Base-by-base conservation (phyloP, 768 basidiomycete species). In the Podaxis sp. region DNA sequence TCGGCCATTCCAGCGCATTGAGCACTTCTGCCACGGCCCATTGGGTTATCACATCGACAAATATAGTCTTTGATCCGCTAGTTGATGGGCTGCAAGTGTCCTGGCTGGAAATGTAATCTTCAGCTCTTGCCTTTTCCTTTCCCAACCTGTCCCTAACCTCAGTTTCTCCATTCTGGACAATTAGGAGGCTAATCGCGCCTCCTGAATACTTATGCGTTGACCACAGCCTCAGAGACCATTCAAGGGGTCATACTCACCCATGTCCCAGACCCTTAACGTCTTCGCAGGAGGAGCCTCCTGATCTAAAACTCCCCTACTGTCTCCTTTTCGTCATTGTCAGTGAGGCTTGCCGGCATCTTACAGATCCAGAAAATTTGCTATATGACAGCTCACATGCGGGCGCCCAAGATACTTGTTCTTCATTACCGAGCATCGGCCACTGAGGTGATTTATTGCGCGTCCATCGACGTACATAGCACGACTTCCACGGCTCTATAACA, bases 1-100 rank as follows among this genome's bases (percentile, higher is more conserved):
- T 90, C 89, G 89, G 89, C 88, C 89, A 90, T 90, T 77, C 77
- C 80, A 82, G 79, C 80, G 73, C 27, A n/a, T 67, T 19, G 46
- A 33, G 1, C 13, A 27, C 1, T 0, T 3, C 36, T 1, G 52
- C 36, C 24, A 12, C 4, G 19, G 13, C 7, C 17, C 19, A 19
- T 40, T 19, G 8, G 33, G 11, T 55, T 37, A 41, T 55, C 12
- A 25, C 3, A 24, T 40, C 9, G 11, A 12, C 54, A 37, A 22
- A 53, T 22, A 22, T 19, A 24, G 6, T 19, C 29, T 22, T 37
- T 29, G 36, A 55, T 55, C 37, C 36, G n/a, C 29, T 54, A 36
- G 19, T 22, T 50, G n/a, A 46, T 46, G 33, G 33, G 9, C 33
- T 9, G 2, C 43, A 46, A 46, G 43, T 46, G 33, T 33, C 8